Evolutionary conservation across 768 basidiomycete genomes (phyloP), one percentile per base, ranked within the genome.

Genomic region (Tubosaeta sp.): DNA sequence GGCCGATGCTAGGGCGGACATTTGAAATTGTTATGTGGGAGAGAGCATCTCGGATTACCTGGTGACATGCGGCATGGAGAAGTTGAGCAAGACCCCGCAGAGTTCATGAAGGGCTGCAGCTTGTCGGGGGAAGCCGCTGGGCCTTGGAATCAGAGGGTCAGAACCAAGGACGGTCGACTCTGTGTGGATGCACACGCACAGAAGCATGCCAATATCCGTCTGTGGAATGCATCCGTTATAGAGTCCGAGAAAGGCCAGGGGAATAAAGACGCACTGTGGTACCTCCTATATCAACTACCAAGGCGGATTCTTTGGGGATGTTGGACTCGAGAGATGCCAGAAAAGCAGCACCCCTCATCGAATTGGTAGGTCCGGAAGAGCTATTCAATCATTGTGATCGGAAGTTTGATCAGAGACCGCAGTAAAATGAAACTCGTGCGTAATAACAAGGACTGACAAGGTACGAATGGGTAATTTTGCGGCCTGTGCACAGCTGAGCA

Each of bases 261-360:
- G 47, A 45, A 52, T 37, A 27, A n/a, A 51, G 48, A 61, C 69
- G 57, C 49, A 69, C 67, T 14, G 83, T 83, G 1, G 84, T 86
- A 0, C 83, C 84, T 43, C 84, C 85, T 51, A 85, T 72, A 62
- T 86, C 85, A 48, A 81, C 73, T 0, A 85, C 84, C 46, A 83
- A 68, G 38, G 75, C 72, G 52, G 71, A 65, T 62, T 74, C 67
- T 52, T 61, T 70, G 42, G 65, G 42, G 50, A 65, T 54, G 56
- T 60, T 53, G 9, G 64, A 65, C 55, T 70, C 71, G 41, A 73
- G 64, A 9, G 74, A 76, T 1, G 83, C 77, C 6, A 85, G 71
- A 63, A 79, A 84, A 5, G 78, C 79, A 6, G 83, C 84, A 9
- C 84, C 84, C 46, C 84, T 72, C 83, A 86, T 86, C 1, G 82